Evolutionary conservation across 2,329 filamentous ascomycete genomes (phyloP).

Genomic region (Arthroderma sp.): DNA sequence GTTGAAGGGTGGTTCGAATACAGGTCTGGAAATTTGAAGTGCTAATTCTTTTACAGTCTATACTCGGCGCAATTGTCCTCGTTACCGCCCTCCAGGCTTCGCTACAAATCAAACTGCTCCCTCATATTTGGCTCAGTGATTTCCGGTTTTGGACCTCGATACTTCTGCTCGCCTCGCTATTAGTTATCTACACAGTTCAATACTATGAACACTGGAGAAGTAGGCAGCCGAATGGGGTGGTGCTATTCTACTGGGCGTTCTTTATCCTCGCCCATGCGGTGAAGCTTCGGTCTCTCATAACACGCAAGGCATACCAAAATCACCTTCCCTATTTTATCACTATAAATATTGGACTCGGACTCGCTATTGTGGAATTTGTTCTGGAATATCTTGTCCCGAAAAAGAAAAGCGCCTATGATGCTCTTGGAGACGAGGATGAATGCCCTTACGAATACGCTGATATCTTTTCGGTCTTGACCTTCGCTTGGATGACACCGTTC

Average conservation of each 20-base stretch:
- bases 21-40: background rate
- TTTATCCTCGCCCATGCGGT: slow-evolving; percentile 64
- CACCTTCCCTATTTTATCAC: slow-evolving; percentile 63
- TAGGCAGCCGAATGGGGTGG: slow-evolving; percentile 73
- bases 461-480: slow-evolving; percentile 84
- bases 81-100: slow-evolving; percentile 59
- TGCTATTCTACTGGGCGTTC: slow-evolving; percentile 84
- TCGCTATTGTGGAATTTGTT: slow-evolving; percentile 57
- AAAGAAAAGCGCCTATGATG: slow-evolving; percentile 54
- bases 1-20: background rate
- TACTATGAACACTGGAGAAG: slow-evolving; percentile 76
- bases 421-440: slow-evolving; percentile 52
- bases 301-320: slow-evolving; percentile 56
- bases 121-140: slow-evolving; percentile 60
- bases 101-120: slow-evolving; percentile 60
- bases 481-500: slow-evolving; percentile 97
- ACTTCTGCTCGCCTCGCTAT: slow-evolving; percentile 56
- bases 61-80: slow-evolving; percentile 55
- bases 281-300: slow-evolving; percentile 75
- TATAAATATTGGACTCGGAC: slow-evolving; percentile 58
- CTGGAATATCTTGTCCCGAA: slow-evolving; percentile 85
- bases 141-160: slow-evolving; percentile 77
- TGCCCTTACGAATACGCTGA: slow-evolving; percentile 77
- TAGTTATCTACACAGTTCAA: slow-evolving; percentile 64
- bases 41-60: slow-evolving; percentile 28